Evolutionary conservation across 148 eudicot genomes (phyloP).

Genomic region (Heliamphora exappendiculata): DNA sequence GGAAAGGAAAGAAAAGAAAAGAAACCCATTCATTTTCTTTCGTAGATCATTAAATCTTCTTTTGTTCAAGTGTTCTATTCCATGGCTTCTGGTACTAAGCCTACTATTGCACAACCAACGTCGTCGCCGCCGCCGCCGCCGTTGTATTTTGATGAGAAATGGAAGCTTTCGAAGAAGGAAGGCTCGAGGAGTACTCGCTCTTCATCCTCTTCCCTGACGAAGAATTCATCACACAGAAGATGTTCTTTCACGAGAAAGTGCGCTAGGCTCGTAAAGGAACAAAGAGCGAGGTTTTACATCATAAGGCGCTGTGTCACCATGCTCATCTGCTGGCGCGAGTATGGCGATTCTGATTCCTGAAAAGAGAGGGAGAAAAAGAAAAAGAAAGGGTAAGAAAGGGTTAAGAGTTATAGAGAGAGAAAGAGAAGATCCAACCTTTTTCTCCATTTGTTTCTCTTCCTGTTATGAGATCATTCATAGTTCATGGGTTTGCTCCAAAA

Average conservation of each 20-base stretch:
- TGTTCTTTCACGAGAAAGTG: constrained; percentile 71
- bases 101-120: constrained; percentile 3
- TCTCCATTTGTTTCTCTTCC: constrained; percentile 6
- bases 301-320: constrained; percentile 75
- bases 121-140: constrained; percentile 2
- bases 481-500: constrained; percentile 1
- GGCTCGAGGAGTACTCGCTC: constrained; percentile 33
- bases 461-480: constrained; percentile 17
- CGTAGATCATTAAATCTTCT: too few species aligned
- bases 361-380: not conserved
- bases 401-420: not conserved
- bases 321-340: constrained; percentile 82
- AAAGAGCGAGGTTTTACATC: constrained; percentile 80
- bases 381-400: not conserved
- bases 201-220: constrained; percentile 24
- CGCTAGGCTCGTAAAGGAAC: constrained; percentile 64
- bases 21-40: constrained; percentile 7
- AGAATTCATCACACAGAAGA: constrained; percentile 38
- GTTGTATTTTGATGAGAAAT: constrained; percentile 46
- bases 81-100: constrained; percentile 14
- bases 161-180: constrained; percentile 61
- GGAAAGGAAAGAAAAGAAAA: not conserved
- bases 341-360: constrained; percentile 62
- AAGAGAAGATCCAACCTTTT: not conserved
- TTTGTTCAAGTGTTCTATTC: too few species aligned